Percentiles rank a stretch among this genome's conserved stretches.
These are phyloP conservation scores for Henningerozyma blattae DNA, from an alignment of 805 yeast species.

Conservation along the genomic window DNA sequence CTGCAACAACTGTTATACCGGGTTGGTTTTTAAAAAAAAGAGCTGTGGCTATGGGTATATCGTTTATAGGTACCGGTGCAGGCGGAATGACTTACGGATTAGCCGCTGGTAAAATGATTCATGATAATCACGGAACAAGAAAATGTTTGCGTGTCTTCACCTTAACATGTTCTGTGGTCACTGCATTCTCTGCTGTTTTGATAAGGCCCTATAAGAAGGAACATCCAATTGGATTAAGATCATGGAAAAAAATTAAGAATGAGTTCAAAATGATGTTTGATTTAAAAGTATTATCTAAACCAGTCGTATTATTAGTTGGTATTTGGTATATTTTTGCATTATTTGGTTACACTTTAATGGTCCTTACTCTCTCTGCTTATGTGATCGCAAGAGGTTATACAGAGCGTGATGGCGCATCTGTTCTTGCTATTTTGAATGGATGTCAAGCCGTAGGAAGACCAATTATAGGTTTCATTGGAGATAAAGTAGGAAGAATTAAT, in stretches of 20 bases:
- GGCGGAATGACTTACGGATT: slow-evolving; percentile 38
- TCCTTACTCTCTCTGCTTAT: slow-evolving; percentile 37
- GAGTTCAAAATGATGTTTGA: slow-evolving; percentile 11
- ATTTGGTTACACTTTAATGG: slow-evolving; percentile 32
- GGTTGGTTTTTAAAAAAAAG: slow-evolving; percentile 60
- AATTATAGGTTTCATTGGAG: slow-evolving; percentile 32
- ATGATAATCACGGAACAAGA: slow-evolving; percentile 29
- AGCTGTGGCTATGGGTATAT: slow-evolving; percentile 40
- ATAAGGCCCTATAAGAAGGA: slow-evolving; percentile 35
- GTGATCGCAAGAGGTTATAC: slow-evolving; percentile 37
- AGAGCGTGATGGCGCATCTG: slow-evolving; percentile 30
- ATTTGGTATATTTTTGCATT: slow-evolving; percentile 27
- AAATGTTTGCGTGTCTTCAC: slow-evolving; percentile 38
- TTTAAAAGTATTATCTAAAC: slow-evolving; percentile 20
- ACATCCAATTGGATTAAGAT: slow-evolving; percentile 17
- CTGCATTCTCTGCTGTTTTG: slow-evolving; percentile 30
- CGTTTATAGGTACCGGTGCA: slow-evolving; percentile 39
- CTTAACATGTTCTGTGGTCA: slow-evolving; percentile 27
- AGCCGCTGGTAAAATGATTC: slow-evolving; percentile 31
- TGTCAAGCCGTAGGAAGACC: slow-evolving; percentile 41
- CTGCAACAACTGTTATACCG: slow-evolving; percentile 49
- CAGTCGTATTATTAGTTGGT: slow-evolving; percentile 24
- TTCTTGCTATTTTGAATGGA: slow-evolving; percentile 34
- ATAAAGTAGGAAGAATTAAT: slow-evolving; percentile 35
- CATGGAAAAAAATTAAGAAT: slow-evolving; percentile 16